Base-by-base conservation (phyloP, 306 rosid genomes). In the Ammopiptanthus mongolicus region DNA sequence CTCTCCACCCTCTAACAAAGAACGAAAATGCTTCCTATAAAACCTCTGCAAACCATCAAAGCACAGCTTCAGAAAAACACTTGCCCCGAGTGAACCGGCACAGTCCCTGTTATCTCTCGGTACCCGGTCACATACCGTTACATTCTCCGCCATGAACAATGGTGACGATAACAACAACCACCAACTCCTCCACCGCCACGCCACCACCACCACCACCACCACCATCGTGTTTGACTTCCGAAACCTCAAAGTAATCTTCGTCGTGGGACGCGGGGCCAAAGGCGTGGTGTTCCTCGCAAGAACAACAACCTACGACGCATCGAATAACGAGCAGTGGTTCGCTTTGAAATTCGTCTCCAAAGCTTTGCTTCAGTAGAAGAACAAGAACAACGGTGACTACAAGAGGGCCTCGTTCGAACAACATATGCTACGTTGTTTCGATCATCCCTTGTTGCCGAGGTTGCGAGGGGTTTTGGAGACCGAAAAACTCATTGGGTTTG, bases 191-290 rank as follows among this genome's bases (percentile, higher is more conserved):
- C 18, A 7, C 6, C 42, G 22, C 8, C 55, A 12, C 6, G n/a
- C n/a, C n/a, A n/a, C n/a, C n/a, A n/a, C n/a, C 33, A 22, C 0
- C 46, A 2, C 2, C 18, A 7, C 6, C 42, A 33, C 8, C 55
- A 12, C 6, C 29, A 52, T 6, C 0, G 46, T 79, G 6, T 60
- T 91, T 17, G 85, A 91, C 69, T 80, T 90, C 21, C 58, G 57
- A 11, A 75, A 86, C 6, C 77, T 95, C 0, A 80, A 73, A 65
- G 91, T 88, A 2, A 57, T 89, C 12, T 82, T 92, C 0, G 93
- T 93, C 17, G 88, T 95, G 28, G 98, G 98, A n/a, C 95, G 97
- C 7, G 98, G 98, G 5, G 98, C 97, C 23, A 90, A 92, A 64
- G 98, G 98, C 13, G 93, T 95, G 7, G 98, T 95, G 52, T 95